Base-by-base conservation (phyloP, 345 rosid genomes). In the Acer campestre region DNA sequence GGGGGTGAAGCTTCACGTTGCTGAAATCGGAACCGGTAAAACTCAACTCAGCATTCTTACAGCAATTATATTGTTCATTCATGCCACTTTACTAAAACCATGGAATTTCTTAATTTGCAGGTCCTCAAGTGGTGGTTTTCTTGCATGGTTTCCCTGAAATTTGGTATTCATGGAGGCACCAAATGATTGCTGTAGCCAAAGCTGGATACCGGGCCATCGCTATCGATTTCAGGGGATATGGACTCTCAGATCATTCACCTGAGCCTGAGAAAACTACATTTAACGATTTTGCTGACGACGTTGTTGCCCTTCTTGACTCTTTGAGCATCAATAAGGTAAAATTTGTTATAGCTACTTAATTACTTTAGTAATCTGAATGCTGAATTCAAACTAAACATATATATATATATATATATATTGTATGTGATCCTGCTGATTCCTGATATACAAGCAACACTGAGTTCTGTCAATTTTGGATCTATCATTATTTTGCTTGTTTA, bases 141-240 rank as follows among this genome's bases (percentile, higher is more conserved):
- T 73, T 83, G 63, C 90, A 87, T 62, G 90, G 88, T 3, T 87
- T 87, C 84, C 70, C 70, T 18, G 70, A 67, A 38, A 67, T 67
- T 18, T 85, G 88, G 88, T 85, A 82, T 79, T 74, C 85, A 10
- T 88, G 87, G 86, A 82, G 90, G 73, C 76, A 80, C 75, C 89
- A 84, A 71, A 82, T 85, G 87, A 49, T 82, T 27, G 84, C 59
- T 14, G 77, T 79, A 2, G 87, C 86, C 2, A 69, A 72, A 2
- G 82, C 80, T 1, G 86, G 89, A 2, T 80, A 75, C 74, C 22
- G 82, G 2, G 78, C 84, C 7, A 77, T 85, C 0, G 78, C 87
- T 0, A 35, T 80, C 0, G 87, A 85, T 65, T 88, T 69, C 74
- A 74, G 90, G 61, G 89, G 90, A 67, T 88, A 84, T 20, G 90